Percentiles rank a stretch among this genome's conserved stretches.
Evolutionary conservation across 768 basidiomycete species (phyloP).

Genomic region (Ramaria rubella): DNA sequence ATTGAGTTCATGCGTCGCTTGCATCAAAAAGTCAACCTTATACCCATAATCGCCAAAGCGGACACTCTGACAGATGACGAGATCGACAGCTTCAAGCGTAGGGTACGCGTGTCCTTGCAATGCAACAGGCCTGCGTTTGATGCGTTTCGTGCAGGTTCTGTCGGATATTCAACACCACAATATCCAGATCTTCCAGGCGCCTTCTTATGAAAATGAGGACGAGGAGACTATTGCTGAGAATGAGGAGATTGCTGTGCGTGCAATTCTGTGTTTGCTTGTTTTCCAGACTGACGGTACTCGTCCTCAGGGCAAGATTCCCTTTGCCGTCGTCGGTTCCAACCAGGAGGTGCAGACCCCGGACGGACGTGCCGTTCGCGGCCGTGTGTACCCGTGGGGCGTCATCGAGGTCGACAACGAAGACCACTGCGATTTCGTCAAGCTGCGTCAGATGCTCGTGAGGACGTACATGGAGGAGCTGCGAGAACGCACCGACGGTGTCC

Average conservation of each 20-base stretch:
- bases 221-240: conserved; percentile 97
- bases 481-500: conserved; percentile 91
- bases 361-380: conserved; percentile 89
- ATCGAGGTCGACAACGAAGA: conserved; percentile 99
- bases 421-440: conserved; percentile 99
- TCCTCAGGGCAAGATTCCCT: conserved; percentile 83
- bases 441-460: conserved; percentile 97
- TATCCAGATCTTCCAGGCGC: conserved; percentile 97
- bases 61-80: conserved; percentile 98
- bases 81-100: conserved; percentile 83
- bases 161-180: conserved; percentile 92
- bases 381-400: conserved; percentile 96
- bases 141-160: conserved; percentile 54
- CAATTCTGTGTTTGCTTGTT: background rate
- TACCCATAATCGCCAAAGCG: conserved; percentile 97
- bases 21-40: conserved; percentile 96
- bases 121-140: background rate
- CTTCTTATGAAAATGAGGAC: conserved; percentile 96
- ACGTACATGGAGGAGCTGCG: conserved; percentile 99
- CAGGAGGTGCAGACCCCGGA: conserved; percentile 73
- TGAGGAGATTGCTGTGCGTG: conserved; percentile 73
- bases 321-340: conserved; percentile 96
- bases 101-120: conserved; percentile 43
- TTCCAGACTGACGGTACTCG: background rate
- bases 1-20: conserved; percentile 98